phyloP scores from a whole-genome alignment of 495 filamentous ascomycete species.

The Tricharina praecox region DNA sequence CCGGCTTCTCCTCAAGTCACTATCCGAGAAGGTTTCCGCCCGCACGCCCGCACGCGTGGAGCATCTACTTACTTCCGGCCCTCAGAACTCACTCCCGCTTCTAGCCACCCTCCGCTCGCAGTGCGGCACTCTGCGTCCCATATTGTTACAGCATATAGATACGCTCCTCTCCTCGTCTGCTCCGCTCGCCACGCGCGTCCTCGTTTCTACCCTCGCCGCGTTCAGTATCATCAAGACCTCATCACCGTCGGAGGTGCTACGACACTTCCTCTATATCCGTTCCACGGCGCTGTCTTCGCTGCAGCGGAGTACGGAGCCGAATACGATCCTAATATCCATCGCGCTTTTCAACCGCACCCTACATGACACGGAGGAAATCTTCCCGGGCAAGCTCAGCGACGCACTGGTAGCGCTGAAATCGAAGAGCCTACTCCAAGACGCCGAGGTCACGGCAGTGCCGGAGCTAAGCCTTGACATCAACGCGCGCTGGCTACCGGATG shows the following conservation, averaged over 20 bases:
- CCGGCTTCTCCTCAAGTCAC: conserved; percentile 49
- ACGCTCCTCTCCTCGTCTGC: conserved; percentile 39
- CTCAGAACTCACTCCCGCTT: conserved; percentile 30
- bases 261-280: conserved; percentile 64
- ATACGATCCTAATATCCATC: conserved; percentile 40
- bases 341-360: conserved; percentile 62
- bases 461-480: conserved; percentile 69
- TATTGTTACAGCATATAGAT: conserved; percentile 50
- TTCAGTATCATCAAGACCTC: conserved; percentile 72
- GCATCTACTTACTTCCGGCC: neutral
- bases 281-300: conserved; percentile 45
- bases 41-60: neutral
- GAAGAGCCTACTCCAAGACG: conserved; percentile 51
- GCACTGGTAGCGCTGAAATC: conserved; percentile 52
- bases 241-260: conserved; percentile 60
- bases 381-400: conserved; percentile 55
- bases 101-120: conserved; percentile 46
- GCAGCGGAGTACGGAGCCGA: conserved; percentile 27
- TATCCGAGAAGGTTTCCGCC: conserved; percentile 34
- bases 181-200: conserved; percentile 30
- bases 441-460: conserved; percentile 43
- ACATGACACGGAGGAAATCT: conserved; percentile 52
- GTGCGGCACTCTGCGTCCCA: conserved; percentile 41
- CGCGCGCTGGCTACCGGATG: conserved; percentile 63
- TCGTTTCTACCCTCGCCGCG: conserved; percentile 59